A percentile compares a stretch with the other conserved stretches of the same genome.
phyloP scores from a whole-genome alignment of 345 rosid species.

The Salix dunnii region DNA sequence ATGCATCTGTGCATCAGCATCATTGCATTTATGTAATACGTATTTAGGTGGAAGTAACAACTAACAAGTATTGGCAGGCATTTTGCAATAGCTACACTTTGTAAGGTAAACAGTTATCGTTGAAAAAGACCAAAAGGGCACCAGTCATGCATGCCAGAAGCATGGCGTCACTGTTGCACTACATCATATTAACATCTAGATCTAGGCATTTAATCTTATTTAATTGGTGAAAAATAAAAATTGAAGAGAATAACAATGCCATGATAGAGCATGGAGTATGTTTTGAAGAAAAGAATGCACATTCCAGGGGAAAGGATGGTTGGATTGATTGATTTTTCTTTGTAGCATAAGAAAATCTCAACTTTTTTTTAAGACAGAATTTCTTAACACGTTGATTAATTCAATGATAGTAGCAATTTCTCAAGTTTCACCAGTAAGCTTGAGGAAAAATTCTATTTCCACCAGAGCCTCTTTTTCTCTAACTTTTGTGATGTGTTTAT shows the following conservation, averaged over 20 bases:
- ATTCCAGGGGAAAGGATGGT: not conserved
- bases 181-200: not conserved
- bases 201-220: not conserved
- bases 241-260: not conserved
- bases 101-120: not conserved
- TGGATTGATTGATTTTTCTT: not conserved
- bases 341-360: not conserved
- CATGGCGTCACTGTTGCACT: not conserved
- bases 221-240: not conserved
- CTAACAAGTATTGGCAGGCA: not conserved
- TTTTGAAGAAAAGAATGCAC: not conserved
- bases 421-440: too few species aligned
- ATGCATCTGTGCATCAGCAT: not conserved
- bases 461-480: too few species aligned
- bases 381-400: not conserved
- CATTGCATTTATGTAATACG: not conserved
- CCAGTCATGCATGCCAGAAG: not conserved
- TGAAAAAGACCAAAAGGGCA: not conserved
- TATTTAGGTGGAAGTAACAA: not conserved
- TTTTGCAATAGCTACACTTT: not conserved
- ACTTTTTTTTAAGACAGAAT: not conserved
- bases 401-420: too few species aligned
- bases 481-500: too few species aligned
- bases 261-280: not conserved
- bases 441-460: too few species aligned